Base-by-base conservation (phyloP, 441 rosid genomes). In the Erodium trifolium region DNA sequence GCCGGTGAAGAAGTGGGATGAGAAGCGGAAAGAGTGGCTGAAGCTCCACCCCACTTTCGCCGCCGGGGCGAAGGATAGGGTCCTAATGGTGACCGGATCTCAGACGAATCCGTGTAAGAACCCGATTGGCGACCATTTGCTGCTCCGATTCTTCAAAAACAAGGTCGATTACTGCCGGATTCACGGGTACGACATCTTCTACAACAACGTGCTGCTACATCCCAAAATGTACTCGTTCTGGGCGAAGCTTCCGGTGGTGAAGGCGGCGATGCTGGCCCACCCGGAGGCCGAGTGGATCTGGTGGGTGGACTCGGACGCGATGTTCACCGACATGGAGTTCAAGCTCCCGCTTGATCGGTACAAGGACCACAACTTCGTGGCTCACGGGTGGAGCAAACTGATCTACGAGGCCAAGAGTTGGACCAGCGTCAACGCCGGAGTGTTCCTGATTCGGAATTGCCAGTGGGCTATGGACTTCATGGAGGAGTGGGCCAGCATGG, bases 231-330 rank as follows among this genome's bases (percentile, higher is more conserved):
- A 29, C 8, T 75, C 86, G 34, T 93, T 2, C 66, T 93, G 96
- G 99, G 97, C 96, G 13, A 91, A 93, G 71, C 78, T 83, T 0
- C 93, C 95, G 35, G 85, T 82, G 59, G 81, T 91, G 19, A 80
- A 78, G 66, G 88, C 97, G 51, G 88, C 96, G 66, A 93, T 93
- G 99, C 35, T 93, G 70, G 93, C 96, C 37, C 99, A 93, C 79
- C 97, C 99, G 23, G 97, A 93, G 72, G 92, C 92, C 11, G 97
- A 93, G 78, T 93, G 98, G 98, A 93, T 93, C 86, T 93, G 97
- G 98, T 93, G 96, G 98, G 91, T 91, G 6, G 98, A 93, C 76
- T 88, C 97, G 70, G 99, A 93, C 66, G 99, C 99, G 23, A 19
- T 79, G 49, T 72, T 93, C 80, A 87, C 97, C 60, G 99, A 93